Conservation (phyloP, 495 filamentous ascomycete genomes). For the Aspergillus kassunensis region DNA sequence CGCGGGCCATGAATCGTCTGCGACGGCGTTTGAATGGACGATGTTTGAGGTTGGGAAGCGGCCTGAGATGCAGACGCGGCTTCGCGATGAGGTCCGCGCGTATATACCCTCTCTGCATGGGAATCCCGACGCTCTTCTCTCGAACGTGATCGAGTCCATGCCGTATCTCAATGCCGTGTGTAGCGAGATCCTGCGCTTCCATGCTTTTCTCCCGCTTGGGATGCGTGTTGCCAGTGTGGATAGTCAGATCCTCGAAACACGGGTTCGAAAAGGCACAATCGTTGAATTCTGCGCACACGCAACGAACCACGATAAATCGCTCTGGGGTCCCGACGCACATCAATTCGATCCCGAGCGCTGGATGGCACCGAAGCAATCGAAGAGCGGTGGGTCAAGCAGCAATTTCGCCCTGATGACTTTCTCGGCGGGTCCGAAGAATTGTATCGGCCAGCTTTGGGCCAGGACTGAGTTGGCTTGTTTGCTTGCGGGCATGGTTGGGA, state of each 20-base stretch:
- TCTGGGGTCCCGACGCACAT: constrained; percentile 38
- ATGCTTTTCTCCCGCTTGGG: constrained; percentile 67
- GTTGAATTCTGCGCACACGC: constrained; percentile 31
- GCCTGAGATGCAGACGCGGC: neutral
- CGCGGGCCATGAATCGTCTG: too few species aligned
- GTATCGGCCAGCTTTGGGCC: constrained; percentile 3
- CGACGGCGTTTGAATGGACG: too few species aligned
- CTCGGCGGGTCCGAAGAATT: constrained; percentile 8
- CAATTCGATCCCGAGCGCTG: constrained; percentile 43
- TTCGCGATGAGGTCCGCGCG: neutral
- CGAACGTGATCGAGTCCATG: constrained; percentile 40
- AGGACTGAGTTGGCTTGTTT: neutral
- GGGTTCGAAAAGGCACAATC: constrained; percentile 25
- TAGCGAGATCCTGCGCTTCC: constrained; percentile 69
- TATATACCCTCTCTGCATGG: neutral
- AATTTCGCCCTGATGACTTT: constrained; percentile 8
- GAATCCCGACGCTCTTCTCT: neutral
- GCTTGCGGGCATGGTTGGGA: neutral
- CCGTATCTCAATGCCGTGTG: constrained; percentile 64
- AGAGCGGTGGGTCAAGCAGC: neutral
- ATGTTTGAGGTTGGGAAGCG: too few species aligned
- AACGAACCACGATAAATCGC: constrained; percentile 27
- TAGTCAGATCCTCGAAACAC: constrained; percentile 23
- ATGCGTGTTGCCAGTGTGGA: constrained; percentile 62
- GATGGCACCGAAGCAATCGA: constrained; percentile 17